These are phyloP conservation scores for Lathyrus sativus DNA, from an alignment of 306 rosid genomes.

Conservation along the genomic window DNA sequence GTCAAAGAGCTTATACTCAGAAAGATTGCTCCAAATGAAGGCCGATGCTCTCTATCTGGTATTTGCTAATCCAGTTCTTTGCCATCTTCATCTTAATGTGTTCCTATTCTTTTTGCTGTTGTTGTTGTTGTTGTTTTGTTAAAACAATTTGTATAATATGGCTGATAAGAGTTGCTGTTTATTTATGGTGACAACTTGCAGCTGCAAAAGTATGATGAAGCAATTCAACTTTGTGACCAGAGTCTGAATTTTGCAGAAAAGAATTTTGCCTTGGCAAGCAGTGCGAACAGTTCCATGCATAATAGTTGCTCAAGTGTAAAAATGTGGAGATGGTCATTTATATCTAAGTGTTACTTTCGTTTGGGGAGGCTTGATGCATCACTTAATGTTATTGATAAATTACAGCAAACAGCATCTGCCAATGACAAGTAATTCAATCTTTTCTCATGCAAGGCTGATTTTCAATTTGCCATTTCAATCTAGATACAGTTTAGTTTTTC, in stretches of 20 bases:
- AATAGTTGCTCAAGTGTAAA: constrained; percentile 46
- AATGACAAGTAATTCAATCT: constrained; percentile 57
- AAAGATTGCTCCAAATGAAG: constrained; percentile 84
- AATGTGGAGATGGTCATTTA: constrained; percentile 84
- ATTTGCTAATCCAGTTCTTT: constrained; percentile 38
- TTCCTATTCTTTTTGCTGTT: not conserved
- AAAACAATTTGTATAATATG: constrained; percentile 19
- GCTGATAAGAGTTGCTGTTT: constrained; percentile 37
- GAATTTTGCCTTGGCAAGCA: constrained; percentile 49
- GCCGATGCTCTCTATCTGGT: constrained; percentile 86
- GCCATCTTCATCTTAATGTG: constrained; percentile 20
- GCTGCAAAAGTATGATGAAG: constrained; percentile 77
- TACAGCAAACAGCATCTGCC: constrained; percentile 51
- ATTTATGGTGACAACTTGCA: constrained; percentile 50
- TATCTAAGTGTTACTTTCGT: constrained; percentile 80
- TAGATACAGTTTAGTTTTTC: constrained; percentile 23
- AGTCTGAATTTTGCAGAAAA: constrained; percentile 73
- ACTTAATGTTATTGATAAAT: constrained; percentile 66
- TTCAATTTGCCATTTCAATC: constrained; percentile 38
- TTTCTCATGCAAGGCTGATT: constrained; percentile 29
- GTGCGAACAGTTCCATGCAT: constrained; percentile 37
- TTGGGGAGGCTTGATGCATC: constrained; percentile 88
- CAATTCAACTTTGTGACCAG: constrained; percentile 73
- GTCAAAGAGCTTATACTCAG: constrained; percentile 74
- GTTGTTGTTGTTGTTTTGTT: constrained; percentile 7